phyloP scores from a whole-genome alignment of 1,284 basidiomycete species.

The Moniliophthora roreri region DNA sequence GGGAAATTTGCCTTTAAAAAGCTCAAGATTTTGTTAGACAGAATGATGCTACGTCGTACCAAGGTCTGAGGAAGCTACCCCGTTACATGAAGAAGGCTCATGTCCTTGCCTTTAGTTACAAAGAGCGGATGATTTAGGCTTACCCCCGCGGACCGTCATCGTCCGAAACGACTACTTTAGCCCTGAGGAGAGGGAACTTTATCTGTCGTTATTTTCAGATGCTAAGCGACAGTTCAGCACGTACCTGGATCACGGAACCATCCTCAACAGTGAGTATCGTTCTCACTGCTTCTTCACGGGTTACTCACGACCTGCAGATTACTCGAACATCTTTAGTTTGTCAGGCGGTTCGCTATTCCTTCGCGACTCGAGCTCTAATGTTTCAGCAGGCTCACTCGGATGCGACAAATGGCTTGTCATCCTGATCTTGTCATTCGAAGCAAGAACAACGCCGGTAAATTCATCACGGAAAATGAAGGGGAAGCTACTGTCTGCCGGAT shows the following conservation, averaged over 20 bases:
- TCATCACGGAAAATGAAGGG: conserved; percentile 56
- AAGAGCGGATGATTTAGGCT: conserved; percentile 94
- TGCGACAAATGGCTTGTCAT: conserved; percentile 96
- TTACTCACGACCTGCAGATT: conserved; percentile 55
- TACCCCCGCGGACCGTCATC: conserved; percentile 93
- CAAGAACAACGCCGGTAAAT: conserved; percentile 69
- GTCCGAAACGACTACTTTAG: conserved; percentile 94
- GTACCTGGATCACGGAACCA: conserved; percentile 88
- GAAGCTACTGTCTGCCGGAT: conserved; percentile 87
- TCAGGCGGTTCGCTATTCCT: conserved; percentile 32
- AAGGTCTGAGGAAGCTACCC: conserved; percentile 44
- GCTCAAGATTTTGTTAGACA: conserved; percentile 83
- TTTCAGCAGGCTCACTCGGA: conserved; percentile 69
- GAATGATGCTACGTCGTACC: conserved; percentile 94
- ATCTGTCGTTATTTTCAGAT: conserved; percentile 89
- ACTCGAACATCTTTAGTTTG: conserved; percentile 93
- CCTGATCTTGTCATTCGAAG: conserved; percentile 94
- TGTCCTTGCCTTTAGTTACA: conserved; percentile 60
- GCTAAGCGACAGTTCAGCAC: conserved; percentile 92
- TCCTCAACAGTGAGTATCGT: conserved; percentile 80
- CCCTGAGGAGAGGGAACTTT: conserved; percentile 95
- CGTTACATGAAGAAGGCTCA: neutral
- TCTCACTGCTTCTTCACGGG: neutral
- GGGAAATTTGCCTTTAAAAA: conserved; percentile 88
- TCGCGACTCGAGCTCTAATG: conserved; percentile 4